Evolutionary conservation across 2,329 filamentous ascomycete genomes (phyloP), one percentile per base, ranked within the genome.

Genomic region (Chaetothyriales sp.): DNA sequence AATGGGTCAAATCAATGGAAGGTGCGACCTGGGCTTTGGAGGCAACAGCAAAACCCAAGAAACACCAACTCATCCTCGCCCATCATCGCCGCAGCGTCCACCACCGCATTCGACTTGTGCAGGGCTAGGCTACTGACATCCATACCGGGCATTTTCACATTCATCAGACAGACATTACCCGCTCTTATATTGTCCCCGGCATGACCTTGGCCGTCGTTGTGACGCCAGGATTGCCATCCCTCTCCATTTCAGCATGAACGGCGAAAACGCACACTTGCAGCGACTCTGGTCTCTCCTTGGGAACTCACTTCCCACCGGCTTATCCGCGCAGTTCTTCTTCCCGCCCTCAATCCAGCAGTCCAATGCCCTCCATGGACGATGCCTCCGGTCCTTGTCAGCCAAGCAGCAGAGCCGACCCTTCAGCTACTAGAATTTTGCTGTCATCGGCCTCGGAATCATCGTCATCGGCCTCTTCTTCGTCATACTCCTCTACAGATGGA

Each of bases 381-480:
- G 12, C 10, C 8, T 15, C 12, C 10, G 15, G 32, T 39, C 10
- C 12, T 15, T 2, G 10, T 2, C 3, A 15, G 10, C 5, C 32
- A 15, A 39, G 32, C 4, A 39, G 4, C 3, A 39, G 10, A 39
- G 5, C 32, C 10, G 32, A 39, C 32, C 32, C 18, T 49, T 43
- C 49, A 25, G 25, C 18, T 20, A 18, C 22, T 18, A 20, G 18
- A 51, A 51, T 28, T 22, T 49, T 46, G 36, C 25, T 6, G 26
- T 53, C 51, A 47, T 53, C 22, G 48, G 19, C 32, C 5, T 46
- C 44, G 42, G 18, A 12, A 20, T 48, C 47, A 18, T 47, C 36
- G 42, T 20, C n/a, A 39, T 51, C 50, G 48, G 22, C 28, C 19
- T 53, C 48, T 42, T 43, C 32, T 19, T 36, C 43, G 25, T 43